Evolutionary conservation across 768 basidiomycete genomes (phyloP), one percentile per base, ranked within the genome.

Genomic region (Pleurotus platypus): DNA sequence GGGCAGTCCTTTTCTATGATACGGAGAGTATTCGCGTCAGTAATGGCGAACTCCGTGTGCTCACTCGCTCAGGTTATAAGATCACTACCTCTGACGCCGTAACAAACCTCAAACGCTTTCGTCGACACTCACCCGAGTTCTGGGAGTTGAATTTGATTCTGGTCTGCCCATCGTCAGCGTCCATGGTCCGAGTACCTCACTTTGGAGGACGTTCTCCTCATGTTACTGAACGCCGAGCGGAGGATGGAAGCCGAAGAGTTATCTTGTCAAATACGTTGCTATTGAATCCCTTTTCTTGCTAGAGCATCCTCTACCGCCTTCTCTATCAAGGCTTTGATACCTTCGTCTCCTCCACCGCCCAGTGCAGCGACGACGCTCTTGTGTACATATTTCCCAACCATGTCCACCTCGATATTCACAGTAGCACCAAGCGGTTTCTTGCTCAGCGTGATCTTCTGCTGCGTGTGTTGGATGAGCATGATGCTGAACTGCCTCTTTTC

Each of bases 391-490:
- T 96, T 96, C 13, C 91, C 94, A 16, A 95, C 86, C 84, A 94
- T 92, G 68, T 97, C 94, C 45, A 89, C 94, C 75, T 99, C 97
- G 58, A 99, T 82, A 66, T 99, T 99, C 51, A 98, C 94, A 64
- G 80, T 89, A 47, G 83, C 82, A 0, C 94, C 95, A 1, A 89
- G 69, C 2, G 64, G 62, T 70, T 98, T 99, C 59, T 73, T 79
- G 39, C 81, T 80, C 51, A 99, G 77, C 2, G 91, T 88, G 57
- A 98, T 87, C 71, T 87, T 93, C 64, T 86, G 75, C 67, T 97
- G 96, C 9, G 93, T 95, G 72, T 98, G 95, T 63, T 84, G 84
- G 72, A 99, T 95, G 62, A 99, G 83, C 95, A 98, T 98, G 51
- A 99, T 81, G 35, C 87, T 85, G 66, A 98, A 96, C 43, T 74